Evolutionary conservation across 768 basidiomycete genomes (phyloP).

Genomic region (Rhizopogon vesiculosus): DNA sequence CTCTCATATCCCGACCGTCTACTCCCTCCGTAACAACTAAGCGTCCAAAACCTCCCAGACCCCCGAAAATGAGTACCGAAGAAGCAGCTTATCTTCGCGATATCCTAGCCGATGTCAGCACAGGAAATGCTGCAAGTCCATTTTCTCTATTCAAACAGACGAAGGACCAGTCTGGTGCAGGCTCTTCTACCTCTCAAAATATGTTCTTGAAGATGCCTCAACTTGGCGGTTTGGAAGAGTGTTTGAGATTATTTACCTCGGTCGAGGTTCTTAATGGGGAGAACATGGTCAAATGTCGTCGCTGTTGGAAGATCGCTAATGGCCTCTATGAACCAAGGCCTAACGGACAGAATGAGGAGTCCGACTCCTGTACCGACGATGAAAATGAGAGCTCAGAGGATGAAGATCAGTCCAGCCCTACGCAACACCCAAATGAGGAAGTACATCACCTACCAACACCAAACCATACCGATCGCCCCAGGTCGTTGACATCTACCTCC

Average conservation of each 20-base stretch:
- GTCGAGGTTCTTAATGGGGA: constrained; percentile 95
- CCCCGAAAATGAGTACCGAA: constrained; percentile 49
- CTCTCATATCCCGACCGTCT: constrained; percentile 22
- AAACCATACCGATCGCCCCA: background rate
- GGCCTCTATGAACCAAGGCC: constrained; percentile 43
- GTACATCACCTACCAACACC: background rate
- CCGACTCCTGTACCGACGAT: constrained; percentile 30
- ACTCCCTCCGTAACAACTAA: constrained; percentile 31
- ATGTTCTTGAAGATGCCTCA: constrained; percentile 23
- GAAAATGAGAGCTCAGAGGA: constrained; percentile 15
- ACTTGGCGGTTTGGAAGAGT: constrained; percentile 68
- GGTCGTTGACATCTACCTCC: constrained; percentile 12
- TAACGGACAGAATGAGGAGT: constrained; percentile 14
- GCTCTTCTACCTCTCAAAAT: constrained; percentile 16
- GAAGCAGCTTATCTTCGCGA: constrained; percentile 65
- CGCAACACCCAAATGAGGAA: background rate
- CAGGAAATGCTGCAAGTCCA: constrained; percentile 36
- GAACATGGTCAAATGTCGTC: constrained; percentile 89
- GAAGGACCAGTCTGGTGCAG: constrained; percentile 18
- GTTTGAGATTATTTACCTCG: constrained; percentile 80
- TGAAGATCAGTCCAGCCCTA: background rate
- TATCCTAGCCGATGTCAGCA: constrained; percentile 61
- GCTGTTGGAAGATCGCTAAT: constrained; percentile 91
- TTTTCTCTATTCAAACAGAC: constrained; percentile 47
- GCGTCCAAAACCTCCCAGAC: constrained; percentile 35